Evolutionary conservation across 768 basidiomycete genomes (phyloP), one percentile per base, ranked within the genome.

Genomic region (Amanita molliuscula): DNA sequence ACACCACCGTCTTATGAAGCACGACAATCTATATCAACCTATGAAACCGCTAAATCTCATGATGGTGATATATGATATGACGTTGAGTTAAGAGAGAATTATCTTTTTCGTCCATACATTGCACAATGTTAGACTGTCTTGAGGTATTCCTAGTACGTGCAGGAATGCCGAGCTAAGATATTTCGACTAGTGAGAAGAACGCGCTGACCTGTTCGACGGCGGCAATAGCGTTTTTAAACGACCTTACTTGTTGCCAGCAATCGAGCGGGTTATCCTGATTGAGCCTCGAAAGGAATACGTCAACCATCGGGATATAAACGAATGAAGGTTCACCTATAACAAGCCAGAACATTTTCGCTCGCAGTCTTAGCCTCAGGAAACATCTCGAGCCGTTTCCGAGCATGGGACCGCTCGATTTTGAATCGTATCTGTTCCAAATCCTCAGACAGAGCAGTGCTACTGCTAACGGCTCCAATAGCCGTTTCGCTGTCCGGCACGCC

Each of bases 361-460:
- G 67, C 68, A n/a, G 65, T 69, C 56, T 77, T 79, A 15, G 85
- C 75, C 37, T 72, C 72, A 5, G 78, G 75, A 48, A 75, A 76
- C 38, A 78, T 77, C 8, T 63, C 64, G 16, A 84, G 67, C 52
- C 76, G 70, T 53, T 72, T 75, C 37, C 78, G 72, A 13, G 70
- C 63, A 44, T 84, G 77, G 59, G 82, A 85, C 54, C 77, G 75
- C 58, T 84, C 81, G n/a, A 88, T 79, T 59, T 86, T 84, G 48
- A 67, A 68, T 58, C 76, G 74, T 42, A 92, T 73, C 60, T 87
- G 79, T 56, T 87, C 85, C 55, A 93, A 62, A 63, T 92, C 90
- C 25, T 80, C 84, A 50, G 82, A 63, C 23, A 93, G 68, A 2
- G 74, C 71, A 6, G 77, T 71, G 52, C 81, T 84, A 56, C 75